Evolutionary conservation across 1,139 yeast genomes (phyloP), one percentile per base, ranked within the genome.

Genomic region (Diutina mesorugosa): DNA sequence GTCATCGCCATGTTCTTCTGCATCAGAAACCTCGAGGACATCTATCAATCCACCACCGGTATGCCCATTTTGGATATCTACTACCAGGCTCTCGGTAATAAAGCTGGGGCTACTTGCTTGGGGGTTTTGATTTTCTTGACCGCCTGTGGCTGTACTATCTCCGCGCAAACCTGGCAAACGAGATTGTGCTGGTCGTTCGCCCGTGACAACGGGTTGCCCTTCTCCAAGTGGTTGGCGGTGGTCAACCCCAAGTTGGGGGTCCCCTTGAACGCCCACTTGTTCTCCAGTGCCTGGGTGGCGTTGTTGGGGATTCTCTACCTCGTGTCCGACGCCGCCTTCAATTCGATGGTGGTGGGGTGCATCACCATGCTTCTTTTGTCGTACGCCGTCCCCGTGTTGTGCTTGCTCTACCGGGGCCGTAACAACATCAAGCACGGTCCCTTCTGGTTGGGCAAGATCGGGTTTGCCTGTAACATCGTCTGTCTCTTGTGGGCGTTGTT

Each of bases 131-230:
- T 85, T 55, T 71, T 83, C 58, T 71, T 80, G 56, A 84, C 90
- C 10, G 85, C 87, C 2, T 72, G 80, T 63, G 89, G 90, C 47
- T 85, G 90, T 67, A 82, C 83, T 59, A 82, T 85, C 60, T 79
- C 87, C 7, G 78, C 85, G 58, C 90, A 85, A 64, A 85, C 91
- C 4, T 84, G 90, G 88, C 87, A 83, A 70, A 84, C 89, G 53
- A 75, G 90, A 66, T 71, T 85, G 61, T 80, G 87, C 63, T 86
- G 91, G 91, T 84, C 90, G 8, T 87, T 85, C 66, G 77, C 90
- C 18, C 80, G 91, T 68, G 53, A 50, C 38, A 72, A 75, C 54
- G 80, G 80, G 21, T 67, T 80, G 57, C 80, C 80, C 41, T 80
- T 74, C 50, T 74, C 83, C 21, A 70, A 68, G 56, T 69, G 69